phyloP scores from a whole-genome alignment of 73 alveolate genomes.

The Paramecium pentaurelia region DNA sequence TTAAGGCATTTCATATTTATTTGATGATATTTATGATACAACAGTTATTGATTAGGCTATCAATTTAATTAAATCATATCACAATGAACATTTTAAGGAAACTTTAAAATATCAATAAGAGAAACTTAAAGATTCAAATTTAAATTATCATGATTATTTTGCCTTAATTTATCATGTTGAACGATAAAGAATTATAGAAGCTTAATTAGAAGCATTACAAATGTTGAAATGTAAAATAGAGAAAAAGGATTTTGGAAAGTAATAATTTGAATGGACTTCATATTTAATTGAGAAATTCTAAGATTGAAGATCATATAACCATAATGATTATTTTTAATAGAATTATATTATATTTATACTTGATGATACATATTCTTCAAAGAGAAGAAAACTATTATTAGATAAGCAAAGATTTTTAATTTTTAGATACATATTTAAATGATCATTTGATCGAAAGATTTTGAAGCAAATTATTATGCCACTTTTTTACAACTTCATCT shows the following conservation, averaged over 20 bases:
- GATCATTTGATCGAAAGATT: constrained; percentile 32
- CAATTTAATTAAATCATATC: background rate
- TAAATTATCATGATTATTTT: constrained; percentile 33
- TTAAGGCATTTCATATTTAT: background rate
- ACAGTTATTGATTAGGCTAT: background rate
- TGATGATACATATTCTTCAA: background rate
- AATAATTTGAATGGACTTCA: background rate
- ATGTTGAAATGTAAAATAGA: background rate
- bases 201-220: background rate
- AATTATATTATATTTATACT: background rate
- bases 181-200: background rate
- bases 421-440: background rate
- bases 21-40: background rate
- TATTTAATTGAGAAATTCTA: background rate
- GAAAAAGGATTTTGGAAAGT: background rate
- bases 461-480: constrained; percentile 54
- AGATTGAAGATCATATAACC: background rate
- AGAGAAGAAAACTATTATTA: background rate
- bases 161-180: background rate
- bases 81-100: background rate
- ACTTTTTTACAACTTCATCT: constrained; percentile 59
- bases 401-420: background rate
- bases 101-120: background rate
- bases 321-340: background rate
- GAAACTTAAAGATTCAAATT: background rate